Evolutionary conservation across 2,329 filamentous ascomycete genomes (phyloP).

Genomic region (Fragosphaeria purpurea): DNA sequence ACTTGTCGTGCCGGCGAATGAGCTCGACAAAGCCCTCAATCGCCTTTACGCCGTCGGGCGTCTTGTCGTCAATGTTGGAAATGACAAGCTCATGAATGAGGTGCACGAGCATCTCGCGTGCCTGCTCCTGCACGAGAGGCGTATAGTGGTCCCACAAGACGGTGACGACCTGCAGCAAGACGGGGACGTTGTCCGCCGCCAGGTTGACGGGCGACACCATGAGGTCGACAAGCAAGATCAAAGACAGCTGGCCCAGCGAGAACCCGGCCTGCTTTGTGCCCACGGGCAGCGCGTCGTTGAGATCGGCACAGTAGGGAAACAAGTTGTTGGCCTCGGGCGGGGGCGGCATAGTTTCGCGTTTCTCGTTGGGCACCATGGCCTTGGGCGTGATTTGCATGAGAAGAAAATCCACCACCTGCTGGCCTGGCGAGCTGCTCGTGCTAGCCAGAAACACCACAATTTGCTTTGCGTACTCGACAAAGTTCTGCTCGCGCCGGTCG

Average conservation of each 20-base stretch:
- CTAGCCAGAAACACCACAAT: constrained; percentile 94
- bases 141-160: constrained; percentile 98
- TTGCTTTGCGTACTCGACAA: constrained; percentile 95
- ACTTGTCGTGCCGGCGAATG: constrained; percentile 72
- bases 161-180: constrained; percentile 81
- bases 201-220: constrained; percentile 89
- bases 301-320: constrained; percentile 82
- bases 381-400: constrained; percentile 85
- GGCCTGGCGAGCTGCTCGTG: constrained; percentile 60
- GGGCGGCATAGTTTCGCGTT: constrained; percentile 38
- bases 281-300: constrained; percentile 67
- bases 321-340: constrained; percentile 62
- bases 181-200: constrained; percentile 66
- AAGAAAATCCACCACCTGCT: constrained; percentile 89
- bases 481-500: constrained; percentile 92
- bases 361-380: constrained; percentile 92
- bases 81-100: constrained; percentile 94
- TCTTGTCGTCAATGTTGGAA: constrained; percentile 60
- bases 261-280: constrained; percentile 89
- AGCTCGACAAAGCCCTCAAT: constrained; percentile 84
- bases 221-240: constrained; percentile 89
- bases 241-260: constrained; percentile 81
- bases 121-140: constrained; percentile 88
- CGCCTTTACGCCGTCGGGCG: constrained; percentile 51
- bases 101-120: constrained; percentile 94